These are phyloP conservation scores for Acacia acuminata DNA, from an alignment of 306 rosid species.

Conservation along the genomic window DNA sequence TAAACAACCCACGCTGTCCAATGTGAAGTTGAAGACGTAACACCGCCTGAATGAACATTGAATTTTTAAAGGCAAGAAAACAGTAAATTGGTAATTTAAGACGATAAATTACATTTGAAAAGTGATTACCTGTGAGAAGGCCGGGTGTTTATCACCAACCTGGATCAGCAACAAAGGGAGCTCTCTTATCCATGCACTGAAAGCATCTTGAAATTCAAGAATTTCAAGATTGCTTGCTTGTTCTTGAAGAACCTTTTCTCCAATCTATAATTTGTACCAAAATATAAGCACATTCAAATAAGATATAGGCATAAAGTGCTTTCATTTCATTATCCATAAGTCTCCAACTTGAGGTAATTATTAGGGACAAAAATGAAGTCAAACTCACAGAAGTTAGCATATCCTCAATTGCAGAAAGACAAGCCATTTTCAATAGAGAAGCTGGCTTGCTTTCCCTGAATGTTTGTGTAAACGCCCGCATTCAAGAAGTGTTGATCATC, in stretches of 20 bases:
- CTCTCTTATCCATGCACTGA: constrained; percentile 70
- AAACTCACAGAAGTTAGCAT: constrained; percentile 78
- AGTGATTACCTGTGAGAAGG: constrained; percentile 60
- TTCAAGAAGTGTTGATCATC: not conserved
- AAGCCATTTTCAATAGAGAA: constrained; percentile 67
- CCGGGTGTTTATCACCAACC: constrained; percentile 64
- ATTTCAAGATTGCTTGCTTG: constrained; percentile 46
- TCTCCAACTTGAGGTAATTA: constrained; percentile 26
- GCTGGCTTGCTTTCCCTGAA: constrained; percentile 78
- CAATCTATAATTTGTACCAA: constrained; percentile 48
- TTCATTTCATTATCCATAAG: constrained; percentile 12
- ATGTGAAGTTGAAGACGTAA: constrained; percentile 61
- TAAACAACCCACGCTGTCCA: constrained; percentile 59
- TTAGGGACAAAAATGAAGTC: not conserved
- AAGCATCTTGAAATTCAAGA: constrained; percentile 49
- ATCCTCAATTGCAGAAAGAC: constrained; percentile 69
- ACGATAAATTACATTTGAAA: constrained; percentile 27
- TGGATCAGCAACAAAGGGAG: constrained; percentile 70
- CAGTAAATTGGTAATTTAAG: constrained; percentile 19
- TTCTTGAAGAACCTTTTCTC: constrained; percentile 42
- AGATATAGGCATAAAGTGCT: constrained; percentile 3
- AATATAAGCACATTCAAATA: not conserved
- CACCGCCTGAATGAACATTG: constrained; percentile 54
- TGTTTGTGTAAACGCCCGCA: constrained; percentile 75
- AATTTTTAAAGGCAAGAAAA: constrained; percentile 15